These are phyloP conservation scores for Picochlorum sp. DNA, from an alignment of 139 green algal genomes.

Conservation along the genomic window DNA sequence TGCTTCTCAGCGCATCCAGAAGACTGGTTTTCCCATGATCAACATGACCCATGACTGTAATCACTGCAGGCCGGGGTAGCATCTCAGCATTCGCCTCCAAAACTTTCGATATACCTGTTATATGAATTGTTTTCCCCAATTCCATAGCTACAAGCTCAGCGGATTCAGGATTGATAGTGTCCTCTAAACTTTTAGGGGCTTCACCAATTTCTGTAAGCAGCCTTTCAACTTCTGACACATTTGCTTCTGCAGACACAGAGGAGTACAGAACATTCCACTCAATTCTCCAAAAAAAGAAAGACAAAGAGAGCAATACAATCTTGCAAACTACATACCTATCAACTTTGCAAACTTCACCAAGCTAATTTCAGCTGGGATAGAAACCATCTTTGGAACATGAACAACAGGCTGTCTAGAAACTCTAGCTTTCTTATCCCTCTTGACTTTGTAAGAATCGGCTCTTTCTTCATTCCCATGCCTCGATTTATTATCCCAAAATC, in stretches of 20 bases:
- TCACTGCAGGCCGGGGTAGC: conserved; percentile 52
- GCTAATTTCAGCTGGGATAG: conserved; percentile 28
- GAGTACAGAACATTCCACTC: not conserved
- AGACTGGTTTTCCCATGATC: conserved; percentile 92
- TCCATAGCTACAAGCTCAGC: conserved; percentile 63
- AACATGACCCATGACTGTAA: conserved; percentile 93
- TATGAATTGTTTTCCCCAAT: conserved; percentile 23
- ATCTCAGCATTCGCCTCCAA: not conserved
- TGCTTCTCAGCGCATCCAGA: conserved; percentile 76
- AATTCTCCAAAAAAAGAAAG: not conserved
- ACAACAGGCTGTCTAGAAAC: no score
- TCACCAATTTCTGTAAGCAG: conserved; percentile 30
- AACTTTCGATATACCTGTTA: not conserved
- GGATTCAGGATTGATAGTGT: conserved; percentile 33
- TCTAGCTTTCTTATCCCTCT: not conserved
- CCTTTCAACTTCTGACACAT: conserved; percentile 13
- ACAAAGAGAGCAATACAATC: not conserved
- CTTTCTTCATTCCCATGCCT: no score
- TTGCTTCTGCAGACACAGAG: conserved; percentile 2
- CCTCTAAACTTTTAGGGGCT: conserved; percentile 12
- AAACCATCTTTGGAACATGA: no score
- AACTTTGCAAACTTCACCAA: conserved; percentile 26
- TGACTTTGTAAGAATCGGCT: no score
- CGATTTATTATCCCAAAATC: no score
- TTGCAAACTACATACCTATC: conserved; percentile 17